Percentiles rank a stretch among this genome's conserved stretches.
Evolutionary conservation across 495 filamentous ascomycete genomes (phyloP).

Genomic region (Parathielavia appendiculata): DNA sequence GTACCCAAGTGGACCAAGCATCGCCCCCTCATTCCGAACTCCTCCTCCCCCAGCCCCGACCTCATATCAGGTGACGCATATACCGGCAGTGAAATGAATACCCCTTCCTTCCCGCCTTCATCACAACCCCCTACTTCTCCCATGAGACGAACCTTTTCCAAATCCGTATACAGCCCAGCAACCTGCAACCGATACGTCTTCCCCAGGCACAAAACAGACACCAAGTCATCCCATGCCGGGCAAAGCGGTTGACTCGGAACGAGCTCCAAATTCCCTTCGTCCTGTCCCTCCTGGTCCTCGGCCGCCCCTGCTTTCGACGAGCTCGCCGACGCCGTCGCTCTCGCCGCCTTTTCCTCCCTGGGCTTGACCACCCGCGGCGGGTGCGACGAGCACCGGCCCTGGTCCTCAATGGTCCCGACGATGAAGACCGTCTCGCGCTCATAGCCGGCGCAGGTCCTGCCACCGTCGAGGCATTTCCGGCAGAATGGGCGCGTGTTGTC

Average conservation of each 20-base stretch:
- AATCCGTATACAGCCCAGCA: constrained; percentile 33
- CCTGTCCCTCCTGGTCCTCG: neutral
- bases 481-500: constrained; percentile 60
- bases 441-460: constrained; percentile 58
- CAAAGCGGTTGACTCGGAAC: constrained; percentile 32
- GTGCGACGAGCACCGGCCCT: constrained; percentile 43
- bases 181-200: constrained; percentile 33
- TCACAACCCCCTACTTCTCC: constrained; percentile 17
- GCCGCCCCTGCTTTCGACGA: too few relatives aligned
- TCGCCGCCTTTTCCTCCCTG: neutral
- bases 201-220: constrained; percentile 27
- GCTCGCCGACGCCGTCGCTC: neutral
- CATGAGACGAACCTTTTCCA: constrained; percentile 17
- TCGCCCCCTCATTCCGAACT: constrained; percentile 35
- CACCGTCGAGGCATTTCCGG: constrained; percentile 58
- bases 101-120: constrained; percentile 16
- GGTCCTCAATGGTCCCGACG: constrained; percentile 41
- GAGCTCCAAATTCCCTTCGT: constrained; percentile 19
- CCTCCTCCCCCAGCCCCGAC: constrained; percentile 28
- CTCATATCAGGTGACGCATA: constrained; percentile 29
- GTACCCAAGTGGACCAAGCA: constrained; percentile 34
- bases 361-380: constrained; percentile 38
- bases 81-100: constrained; percentile 21
- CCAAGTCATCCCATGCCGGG: constrained; percentile 41
- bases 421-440: constrained; percentile 51